A percentile compares a stretch with the other conserved stretches of the same genome.
Conservation (phyloP, 805 yeast genomes). For the Cyberlindnera mycetangii region DNA sequence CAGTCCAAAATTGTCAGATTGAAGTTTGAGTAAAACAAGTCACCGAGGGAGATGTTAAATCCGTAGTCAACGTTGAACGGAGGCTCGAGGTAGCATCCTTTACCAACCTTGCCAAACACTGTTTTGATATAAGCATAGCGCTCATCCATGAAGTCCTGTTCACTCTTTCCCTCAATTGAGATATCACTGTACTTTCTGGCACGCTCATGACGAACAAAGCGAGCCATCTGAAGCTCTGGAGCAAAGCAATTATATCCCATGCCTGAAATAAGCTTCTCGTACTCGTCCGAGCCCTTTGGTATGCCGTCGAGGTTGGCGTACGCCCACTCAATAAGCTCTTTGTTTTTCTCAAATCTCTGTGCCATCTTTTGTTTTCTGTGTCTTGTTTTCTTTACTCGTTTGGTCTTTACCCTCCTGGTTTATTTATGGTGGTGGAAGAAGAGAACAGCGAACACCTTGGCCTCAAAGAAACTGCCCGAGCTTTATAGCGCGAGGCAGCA, state of each 20-base stretch:
- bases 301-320: constrained; percentile 22
- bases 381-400: no score
- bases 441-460: not conserved
- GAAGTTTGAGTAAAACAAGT: constrained; percentile 58
- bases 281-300: constrained; percentile 34
- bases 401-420: no score
- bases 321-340: constrained; percentile 22
- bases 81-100: constrained; percentile 43
- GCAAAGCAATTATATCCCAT: constrained; percentile 38
- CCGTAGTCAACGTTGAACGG: constrained; percentile 70
- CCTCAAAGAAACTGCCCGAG: not conserved
- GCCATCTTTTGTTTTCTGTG: constrained; percentile 22
- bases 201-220: constrained; percentile 28
- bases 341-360: constrained; percentile 28
- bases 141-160: constrained; percentile 36
- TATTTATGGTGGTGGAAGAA: not conserved
- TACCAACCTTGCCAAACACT: constrained; percentile 46
- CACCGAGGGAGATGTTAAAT: constrained; percentile 54
- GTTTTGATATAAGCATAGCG: constrained; percentile 30
- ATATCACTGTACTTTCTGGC: constrained; percentile 29
- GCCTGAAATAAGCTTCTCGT: constrained; percentile 56
- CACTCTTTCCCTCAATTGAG: constrained; percentile 27
- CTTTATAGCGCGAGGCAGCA: not conserved
- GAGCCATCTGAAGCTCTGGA: constrained; percentile 27
- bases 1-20: constrained; percentile 54